Base-by-base conservation (phyloP, 2,329 filamentous ascomycete species). In the Calonectria honghensis region DNA sequence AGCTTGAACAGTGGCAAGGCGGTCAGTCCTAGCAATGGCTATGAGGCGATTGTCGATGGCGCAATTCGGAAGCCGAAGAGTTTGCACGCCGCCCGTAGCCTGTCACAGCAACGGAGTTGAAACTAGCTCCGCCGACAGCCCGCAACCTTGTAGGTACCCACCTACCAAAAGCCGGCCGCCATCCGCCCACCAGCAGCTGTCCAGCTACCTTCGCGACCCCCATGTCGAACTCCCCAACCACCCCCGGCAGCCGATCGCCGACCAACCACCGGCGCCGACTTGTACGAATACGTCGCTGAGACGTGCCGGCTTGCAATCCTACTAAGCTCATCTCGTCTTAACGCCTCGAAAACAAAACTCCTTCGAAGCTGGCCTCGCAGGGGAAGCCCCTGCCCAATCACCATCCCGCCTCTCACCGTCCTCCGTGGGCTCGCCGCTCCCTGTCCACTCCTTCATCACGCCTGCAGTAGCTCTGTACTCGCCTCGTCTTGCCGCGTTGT, bases 1-100 rank as follows among this genome's bases (percentile, higher is more conserved):
- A 39, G 32, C 14, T 29, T 61, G 13, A 37, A 10, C 35, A 39
- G 57, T 18, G 66, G 71, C 32, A 63, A 48, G 65, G 70, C 66
- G 54, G 48, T 52, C 70, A 69, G 45, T 69, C 72, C 61, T 27
- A 48, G 29, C 39, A 31, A 75, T 79, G 78, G 20, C 50, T 41
- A 78, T 77, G 78, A 77, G 76, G 77, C 76, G 73, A 68, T 68
- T 63, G 51, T 29, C 76, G 75, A 80, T 79, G 76, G 79, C 79
- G 79, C 79, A 80, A 80, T 81, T 81, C 79, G 79, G 79, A 57
- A 78, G 69, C 79, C 79, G 79, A 78, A 78, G 70, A 65, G 48
- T 68, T 68, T 68, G 72, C 61, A 41, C 76, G 67, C 57, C n/a
- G 57, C 61, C 67, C 73, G 72, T 61, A 64, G 57, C 68, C 68